Evolutionary conservation across 164 flowering plant genomes (phyloP).

Genomic region (Litsea cubeba): DNA sequence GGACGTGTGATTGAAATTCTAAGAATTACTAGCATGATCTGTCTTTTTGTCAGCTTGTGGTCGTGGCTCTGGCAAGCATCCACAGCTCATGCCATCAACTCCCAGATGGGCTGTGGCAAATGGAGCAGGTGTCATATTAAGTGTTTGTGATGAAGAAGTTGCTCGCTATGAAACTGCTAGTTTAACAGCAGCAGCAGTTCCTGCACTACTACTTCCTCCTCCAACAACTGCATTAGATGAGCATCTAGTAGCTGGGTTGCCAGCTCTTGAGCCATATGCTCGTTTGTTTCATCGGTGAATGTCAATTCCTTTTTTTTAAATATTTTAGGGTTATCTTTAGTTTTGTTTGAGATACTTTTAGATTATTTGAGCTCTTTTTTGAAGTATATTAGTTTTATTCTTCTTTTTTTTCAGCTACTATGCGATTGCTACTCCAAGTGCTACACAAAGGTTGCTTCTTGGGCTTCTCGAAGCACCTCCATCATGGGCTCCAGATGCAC

Average conservation of each 20-base stretch:
- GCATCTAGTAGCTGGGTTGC: constrained; percentile 94
- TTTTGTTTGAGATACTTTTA: no score
- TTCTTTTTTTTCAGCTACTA: constrained; percentile 54
- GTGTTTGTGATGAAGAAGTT: constrained; percentile 97
- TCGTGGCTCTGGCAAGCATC: constrained; percentile 97
- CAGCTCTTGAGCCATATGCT: constrained; percentile 97
- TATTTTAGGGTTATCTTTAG: neutral
- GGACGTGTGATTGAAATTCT: neutral
- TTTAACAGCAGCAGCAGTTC: constrained; percentile 91
- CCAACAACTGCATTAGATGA: constrained; percentile 92
- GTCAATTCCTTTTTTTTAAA: constrained; percentile 3
- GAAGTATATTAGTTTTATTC: neutral
- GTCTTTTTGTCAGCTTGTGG: constrained; percentile 37
- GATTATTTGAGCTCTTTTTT: neutral
- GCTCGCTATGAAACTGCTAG: constrained; percentile 91
- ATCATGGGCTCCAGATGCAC: constrained; percentile 99
- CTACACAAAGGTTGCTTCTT: constrained; percentile 92
- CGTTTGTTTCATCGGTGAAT: constrained; percentile 84
- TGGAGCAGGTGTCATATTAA: constrained; percentile 96
- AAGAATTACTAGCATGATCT: neutral
- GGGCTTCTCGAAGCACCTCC: constrained; percentile 99
- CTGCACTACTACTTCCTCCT: constrained; percentile 96
- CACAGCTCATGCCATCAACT: constrained; percentile 92
- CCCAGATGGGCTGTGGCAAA: constrained; percentile 99
- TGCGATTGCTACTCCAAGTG: constrained; percentile 95